A percentile compares a stretch with the other conserved stretches of the same genome.
These are phyloP conservation scores for Colletotrichum aenigma DNA, from an alignment of 2,329 filamentous ascomycete genomes.

Conservation along the genomic window DNA sequence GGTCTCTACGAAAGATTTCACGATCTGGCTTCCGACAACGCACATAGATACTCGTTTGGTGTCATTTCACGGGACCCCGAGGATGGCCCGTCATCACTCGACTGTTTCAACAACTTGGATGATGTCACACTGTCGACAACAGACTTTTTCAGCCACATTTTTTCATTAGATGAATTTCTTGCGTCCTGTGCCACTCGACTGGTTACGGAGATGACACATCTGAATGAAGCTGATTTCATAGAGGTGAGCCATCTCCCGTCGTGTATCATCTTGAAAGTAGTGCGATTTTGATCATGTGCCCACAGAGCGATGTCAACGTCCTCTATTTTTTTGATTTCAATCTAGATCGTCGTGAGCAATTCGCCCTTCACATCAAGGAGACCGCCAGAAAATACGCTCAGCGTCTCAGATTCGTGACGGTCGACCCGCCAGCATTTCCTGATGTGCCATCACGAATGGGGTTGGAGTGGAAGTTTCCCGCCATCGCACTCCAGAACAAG, in stretches of 20 bases:
- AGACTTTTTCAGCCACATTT: slow-evolving; percentile 34
- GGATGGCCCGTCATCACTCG: slow-evolving; percentile 25
- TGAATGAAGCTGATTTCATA: slow-evolving; percentile 42
- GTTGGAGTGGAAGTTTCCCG: slow-evolving; percentile 11
- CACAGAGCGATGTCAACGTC: not conserved
- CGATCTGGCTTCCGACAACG: slow-evolving; percentile 36
- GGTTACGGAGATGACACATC: slow-evolving; percentile 47
- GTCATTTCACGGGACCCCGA: slow-evolving; percentile 11
- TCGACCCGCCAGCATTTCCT: slow-evolving; percentile 48
- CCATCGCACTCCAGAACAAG: slow-evolving; percentile 10
- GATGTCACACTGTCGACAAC: slow-evolving; percentile 33
- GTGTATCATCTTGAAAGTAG: not conserved
- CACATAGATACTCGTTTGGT: slow-evolving; percentile 48
- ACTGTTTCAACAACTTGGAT: slow-evolving; percentile 47
- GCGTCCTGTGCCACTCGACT: slow-evolving; percentile 38
- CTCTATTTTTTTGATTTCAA: slow-evolving; percentile 33
- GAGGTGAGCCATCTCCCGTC: not conserved
- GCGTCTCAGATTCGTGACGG: slow-evolving; percentile 51
- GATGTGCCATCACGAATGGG: slow-evolving; percentile 46
- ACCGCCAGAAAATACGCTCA: slow-evolving; percentile 48
- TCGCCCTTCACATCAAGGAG: slow-evolving; percentile 37
- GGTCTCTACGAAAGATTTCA: slow-evolving; percentile 34
- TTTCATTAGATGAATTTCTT: slow-evolving; percentile 40
- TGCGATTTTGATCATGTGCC: not conserved
- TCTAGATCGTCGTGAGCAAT: slow-evolving; percentile 35